Percentiles rank a stretch among this genome's conserved stretches.
Evolutionary conservation across 2,329 filamentous ascomycete genomes (phyloP).

Genomic region (Fusarium kyushuense): DNA sequence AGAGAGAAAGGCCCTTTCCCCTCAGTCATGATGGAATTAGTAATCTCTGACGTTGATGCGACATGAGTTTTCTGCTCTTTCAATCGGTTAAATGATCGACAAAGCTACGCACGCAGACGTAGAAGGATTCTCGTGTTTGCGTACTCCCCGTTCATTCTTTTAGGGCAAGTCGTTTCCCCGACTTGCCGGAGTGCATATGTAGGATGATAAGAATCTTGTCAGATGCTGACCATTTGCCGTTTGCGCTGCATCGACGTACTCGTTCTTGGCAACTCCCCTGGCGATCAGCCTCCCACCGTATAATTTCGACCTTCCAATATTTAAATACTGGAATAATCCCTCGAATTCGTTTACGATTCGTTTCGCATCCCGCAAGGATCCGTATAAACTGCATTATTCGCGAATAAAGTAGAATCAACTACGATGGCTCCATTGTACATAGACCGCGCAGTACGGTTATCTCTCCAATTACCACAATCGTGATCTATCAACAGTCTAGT

Average conservation of each 20-base stretch:
- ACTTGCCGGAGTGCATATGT: background rate
- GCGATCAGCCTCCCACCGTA: background rate
- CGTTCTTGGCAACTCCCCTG: conserved; percentile 9
- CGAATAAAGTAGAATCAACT: background rate
- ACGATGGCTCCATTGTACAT: background rate
- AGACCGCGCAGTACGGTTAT: background rate
- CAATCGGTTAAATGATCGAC: conserved; percentile 4
- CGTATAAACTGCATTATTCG: background rate
- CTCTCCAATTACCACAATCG: background rate
- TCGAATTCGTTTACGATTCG: background rate
- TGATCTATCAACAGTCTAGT: background rate
- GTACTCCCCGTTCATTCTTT: background rate
- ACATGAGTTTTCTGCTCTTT: background rate
- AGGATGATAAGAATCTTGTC: background rate
- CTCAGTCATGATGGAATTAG: conserved; percentile 44
- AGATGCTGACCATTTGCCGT: background rate
- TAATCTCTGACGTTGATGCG: conserved; percentile 30
- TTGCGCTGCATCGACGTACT: background rate
- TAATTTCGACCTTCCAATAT: background rate
- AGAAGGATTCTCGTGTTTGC: background rate
- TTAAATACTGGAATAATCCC: background rate
- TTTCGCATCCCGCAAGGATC: background rate
- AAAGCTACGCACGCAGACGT: background rate
- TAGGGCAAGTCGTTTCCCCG: background rate
- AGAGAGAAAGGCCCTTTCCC: conserved; percentile 18